phyloP scores from a whole-genome alignment of 169 alveolate genomes.

The Besnoitia besnoiti region DNA sequence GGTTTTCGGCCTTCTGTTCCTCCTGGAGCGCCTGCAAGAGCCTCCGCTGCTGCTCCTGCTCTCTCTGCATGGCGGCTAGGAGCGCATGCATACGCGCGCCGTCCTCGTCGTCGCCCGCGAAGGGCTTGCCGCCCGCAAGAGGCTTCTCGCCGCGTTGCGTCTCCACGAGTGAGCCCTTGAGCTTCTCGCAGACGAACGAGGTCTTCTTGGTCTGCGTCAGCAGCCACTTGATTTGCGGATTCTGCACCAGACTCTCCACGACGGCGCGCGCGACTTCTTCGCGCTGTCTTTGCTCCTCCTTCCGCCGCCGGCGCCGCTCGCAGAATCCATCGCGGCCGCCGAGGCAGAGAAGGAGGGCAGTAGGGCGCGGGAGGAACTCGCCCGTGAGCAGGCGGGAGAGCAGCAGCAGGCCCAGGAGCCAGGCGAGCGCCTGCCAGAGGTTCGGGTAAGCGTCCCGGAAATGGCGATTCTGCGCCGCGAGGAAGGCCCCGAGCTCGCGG shows the following conservation, averaged over 20 bases:
- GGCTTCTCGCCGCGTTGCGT: no score
- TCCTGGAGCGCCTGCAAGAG: neutral
- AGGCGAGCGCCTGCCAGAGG: neutral
- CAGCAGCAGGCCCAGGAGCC: neutral
- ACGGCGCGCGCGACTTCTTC: neutral
- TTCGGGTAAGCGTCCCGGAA: neutral
- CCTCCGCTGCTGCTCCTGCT: neutral
- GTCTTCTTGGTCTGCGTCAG: conserved; percentile 14
- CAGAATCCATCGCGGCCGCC: neutral
- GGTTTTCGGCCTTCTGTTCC: neutral
- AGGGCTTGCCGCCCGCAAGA: no score
- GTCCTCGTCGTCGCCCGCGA: no score
- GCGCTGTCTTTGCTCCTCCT: neutral
- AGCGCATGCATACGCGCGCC: no score
- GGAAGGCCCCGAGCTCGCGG: neutral
- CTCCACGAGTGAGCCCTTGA: neutral
- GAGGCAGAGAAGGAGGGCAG: neutral
- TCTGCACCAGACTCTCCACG: neutral
- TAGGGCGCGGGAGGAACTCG: neutral
- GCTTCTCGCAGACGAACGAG: neutral
- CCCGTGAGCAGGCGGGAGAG: conserved; percentile 16
- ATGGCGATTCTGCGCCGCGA: neutral
- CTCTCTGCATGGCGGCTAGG: neutral
- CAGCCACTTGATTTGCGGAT: neutral
- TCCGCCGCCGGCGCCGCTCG: neutral